Evolutionary conservation across 768 basidiomycete genomes (phyloP), one percentile per base, ranked within the genome.

Genomic region (Boletus sp.): DNA sequence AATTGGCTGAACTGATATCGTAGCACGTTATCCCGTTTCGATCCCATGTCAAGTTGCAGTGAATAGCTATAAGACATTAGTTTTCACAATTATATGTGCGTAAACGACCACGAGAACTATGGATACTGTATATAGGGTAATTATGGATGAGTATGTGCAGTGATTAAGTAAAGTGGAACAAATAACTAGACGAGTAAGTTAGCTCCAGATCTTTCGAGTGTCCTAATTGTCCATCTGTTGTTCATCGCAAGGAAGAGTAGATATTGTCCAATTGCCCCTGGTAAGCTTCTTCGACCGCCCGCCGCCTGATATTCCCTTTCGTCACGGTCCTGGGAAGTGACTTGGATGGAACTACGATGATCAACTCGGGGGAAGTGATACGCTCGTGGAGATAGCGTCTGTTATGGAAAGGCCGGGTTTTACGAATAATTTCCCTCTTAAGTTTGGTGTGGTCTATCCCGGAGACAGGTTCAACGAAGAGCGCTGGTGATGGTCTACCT

Each of bases 331-430:
- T 77, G 37, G 89, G 89, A 40, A 91, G 78, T 2, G 85, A 80
- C n/a, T 79, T 77, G 40, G 75, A 73, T 27, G 82, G 76, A 17
- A 89, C 88, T 40, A 90, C 72, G 55, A 90, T 71, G 54, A 91
- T 79, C 78, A 88, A 80, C 46, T 84, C 77, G 5, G 80, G 60
- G 7, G 77, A 80, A 5, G 77, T 79, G 72, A 91, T 85, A 37
- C 88, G 85, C 67, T 91, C 89, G 70, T 91, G 89, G 47, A 88
- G 72, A 67, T 91, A 91, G 51, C 87, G 79, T 53, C 88, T 77
- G 10, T 78, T 79, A 67, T 91, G 86, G 77, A 90, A 91, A 23
- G 79, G 80, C 23, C 84, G 77, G 9, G 82, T 90, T 62, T 85
- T 84, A 21, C 87, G 82, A 54, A 90, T 77, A 63, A 91, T 84